A percentile compares a stretch with the other conserved stretches of the same genome.
Conservation (phyloP, 2,329 filamentous ascomycete species). For the Epicoccum sorghinum region DNA sequence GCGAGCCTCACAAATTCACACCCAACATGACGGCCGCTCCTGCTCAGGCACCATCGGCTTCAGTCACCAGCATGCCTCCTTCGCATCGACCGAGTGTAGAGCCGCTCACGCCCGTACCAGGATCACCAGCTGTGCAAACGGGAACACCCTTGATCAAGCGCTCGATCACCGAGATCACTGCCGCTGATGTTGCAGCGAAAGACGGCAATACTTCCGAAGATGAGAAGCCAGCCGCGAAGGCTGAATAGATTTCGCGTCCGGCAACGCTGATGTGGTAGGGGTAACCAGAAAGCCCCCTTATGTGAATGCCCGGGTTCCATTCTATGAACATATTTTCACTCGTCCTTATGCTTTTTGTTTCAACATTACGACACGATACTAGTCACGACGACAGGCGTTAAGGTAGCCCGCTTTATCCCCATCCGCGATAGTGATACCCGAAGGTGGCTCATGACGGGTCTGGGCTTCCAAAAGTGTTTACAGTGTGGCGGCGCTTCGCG, state of each 20-base stretch:
- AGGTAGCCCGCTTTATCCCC: conserved; percentile 12
- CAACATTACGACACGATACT: conserved; percentile 7
- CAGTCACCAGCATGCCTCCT: conserved; percentile 18
- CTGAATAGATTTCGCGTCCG: conserved; percentile 12
- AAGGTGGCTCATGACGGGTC: conserved; percentile 7
- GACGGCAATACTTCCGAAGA: conserved; percentile 12
- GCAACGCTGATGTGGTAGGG: background rate
- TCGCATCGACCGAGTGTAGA: conserved; percentile 44
- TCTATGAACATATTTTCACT: conserved; percentile 11
- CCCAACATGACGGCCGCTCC: conserved; percentile 35
- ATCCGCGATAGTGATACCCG: conserved; percentile 19
- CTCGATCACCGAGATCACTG: conserved; percentile 23
- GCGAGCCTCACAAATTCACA: conserved; percentile 34
- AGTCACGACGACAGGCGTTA: conserved; percentile 13
- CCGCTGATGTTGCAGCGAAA: conserved; percentile 19
- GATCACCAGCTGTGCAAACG: conserved; percentile 40
- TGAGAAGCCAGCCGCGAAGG: conserved; percentile 1
- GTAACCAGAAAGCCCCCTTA: background rate
- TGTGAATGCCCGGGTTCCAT: background rate
- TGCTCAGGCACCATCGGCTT: conserved; percentile 13
- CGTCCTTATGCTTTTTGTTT: conserved; percentile 2
- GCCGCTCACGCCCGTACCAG: conserved; percentile 44
- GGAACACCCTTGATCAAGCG: conserved; percentile 28
- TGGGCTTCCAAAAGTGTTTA: conserved; percentile 17
- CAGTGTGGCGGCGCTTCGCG: background rate